Percentiles rank a stretch among this genome's conserved stretches.
Conservation (phyloP, 495 filamentous ascomycete genomes). For the Neurospora sp. region DNA sequence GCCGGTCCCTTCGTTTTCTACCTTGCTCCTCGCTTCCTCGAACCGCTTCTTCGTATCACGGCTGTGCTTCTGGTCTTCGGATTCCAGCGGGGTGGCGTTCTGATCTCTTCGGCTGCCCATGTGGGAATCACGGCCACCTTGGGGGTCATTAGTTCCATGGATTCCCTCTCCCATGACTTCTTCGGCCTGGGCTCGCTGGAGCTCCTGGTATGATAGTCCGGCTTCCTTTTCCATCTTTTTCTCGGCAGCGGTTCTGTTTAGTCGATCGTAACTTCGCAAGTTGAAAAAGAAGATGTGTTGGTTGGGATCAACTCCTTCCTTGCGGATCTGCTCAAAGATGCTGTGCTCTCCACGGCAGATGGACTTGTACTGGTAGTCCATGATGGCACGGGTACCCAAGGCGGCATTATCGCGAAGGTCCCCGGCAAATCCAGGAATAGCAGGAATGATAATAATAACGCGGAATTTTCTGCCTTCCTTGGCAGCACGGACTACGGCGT, state of each 20-base stretch:
- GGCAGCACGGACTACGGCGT: constrained; percentile 70
- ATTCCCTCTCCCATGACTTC: constrained; percentile 73
- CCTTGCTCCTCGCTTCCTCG: neutral
- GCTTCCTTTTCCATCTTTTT: constrained; percentile 63
- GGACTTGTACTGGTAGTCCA: constrained; percentile 98
- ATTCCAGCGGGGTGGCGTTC: constrained; percentile 5
- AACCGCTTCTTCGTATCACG: constrained; percentile 21
- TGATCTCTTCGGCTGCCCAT: constrained; percentile 34
- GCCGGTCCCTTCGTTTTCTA: neutral
- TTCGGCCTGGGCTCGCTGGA: constrained; percentile 76
- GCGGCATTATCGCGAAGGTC: constrained; percentile 77
- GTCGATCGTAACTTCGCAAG: constrained; percentile 76
- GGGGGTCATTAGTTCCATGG: constrained; percentile 43
- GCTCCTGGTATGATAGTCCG: constrained; percentile 71
- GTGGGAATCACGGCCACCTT: constrained; percentile 29
- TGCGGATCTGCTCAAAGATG: constrained; percentile 69
- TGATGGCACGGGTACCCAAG: constrained; percentile 81
- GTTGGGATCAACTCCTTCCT: constrained; percentile 68
- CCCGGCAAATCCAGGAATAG: constrained; percentile 88
- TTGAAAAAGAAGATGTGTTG: constrained; percentile 89
- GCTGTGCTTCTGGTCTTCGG: constrained; percentile 8
- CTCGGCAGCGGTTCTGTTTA: constrained; percentile 67
- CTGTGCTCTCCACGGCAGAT: constrained; percentile 85
- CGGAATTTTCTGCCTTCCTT: constrained; percentile 85
- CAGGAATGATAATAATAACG: constrained; percentile 81